Conservation (phyloP, 108 stramenopile species). For the Epipyxis sp. region DNA sequence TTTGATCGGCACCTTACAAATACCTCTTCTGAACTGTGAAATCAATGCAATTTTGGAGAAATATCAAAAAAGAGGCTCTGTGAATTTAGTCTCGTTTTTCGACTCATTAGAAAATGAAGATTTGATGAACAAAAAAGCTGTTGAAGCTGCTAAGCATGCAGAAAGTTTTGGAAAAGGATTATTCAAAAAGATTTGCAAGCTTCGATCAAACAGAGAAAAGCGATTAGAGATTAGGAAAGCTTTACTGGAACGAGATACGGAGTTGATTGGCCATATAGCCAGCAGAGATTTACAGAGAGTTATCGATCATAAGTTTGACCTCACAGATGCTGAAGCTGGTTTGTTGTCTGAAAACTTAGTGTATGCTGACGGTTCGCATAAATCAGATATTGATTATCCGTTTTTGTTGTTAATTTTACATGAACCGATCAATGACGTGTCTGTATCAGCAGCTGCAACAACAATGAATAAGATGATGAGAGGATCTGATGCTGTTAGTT, state of each 20-base stretch:
- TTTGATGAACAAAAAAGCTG: not conserved
- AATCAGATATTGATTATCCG: not conserved
- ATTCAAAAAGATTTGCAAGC: not conserved
- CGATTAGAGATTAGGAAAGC: not conserved
- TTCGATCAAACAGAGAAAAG: not conserved
- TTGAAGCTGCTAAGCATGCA: not conserved
- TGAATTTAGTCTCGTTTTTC: not conserved
- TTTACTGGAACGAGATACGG: not conserved
- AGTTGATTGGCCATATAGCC: not conserved
- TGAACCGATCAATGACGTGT: not conserved
- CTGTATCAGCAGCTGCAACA: not conserved
- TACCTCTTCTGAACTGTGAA: not conserved
- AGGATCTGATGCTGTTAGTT: not conserved
- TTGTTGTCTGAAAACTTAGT: not conserved
- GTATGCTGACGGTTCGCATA: too few relatives aligned
- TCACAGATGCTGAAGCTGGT: not conserved
- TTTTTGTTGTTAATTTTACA: not conserved
- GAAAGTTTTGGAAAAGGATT: not conserved
- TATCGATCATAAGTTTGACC: not conserved
- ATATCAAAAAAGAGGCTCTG: not conserved
- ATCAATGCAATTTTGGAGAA: not conserved
- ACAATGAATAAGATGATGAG: not conserved
- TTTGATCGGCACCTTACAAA: not conserved
- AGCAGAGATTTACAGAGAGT: not conserved
- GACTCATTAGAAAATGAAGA: not conserved